Evolutionary conservation across 306 rosid species (phyloP).

Genomic region (Arachis stenosperma): DNA sequence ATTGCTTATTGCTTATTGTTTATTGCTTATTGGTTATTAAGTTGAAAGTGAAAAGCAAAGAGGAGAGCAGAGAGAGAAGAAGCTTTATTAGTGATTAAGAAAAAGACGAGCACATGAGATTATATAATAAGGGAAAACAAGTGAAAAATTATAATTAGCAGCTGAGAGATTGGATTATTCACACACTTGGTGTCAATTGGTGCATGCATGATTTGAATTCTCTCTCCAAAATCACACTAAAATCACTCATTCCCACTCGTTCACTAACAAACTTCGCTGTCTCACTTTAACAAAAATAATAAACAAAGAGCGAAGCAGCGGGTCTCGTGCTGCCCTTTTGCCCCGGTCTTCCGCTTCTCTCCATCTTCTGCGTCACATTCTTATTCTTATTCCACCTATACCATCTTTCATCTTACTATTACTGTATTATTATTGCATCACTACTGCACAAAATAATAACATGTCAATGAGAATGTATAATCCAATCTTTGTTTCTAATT

Average conservation of each 20-base stretch:
- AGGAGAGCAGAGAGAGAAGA: background rate
- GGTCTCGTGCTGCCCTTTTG: conserved; percentile 25
- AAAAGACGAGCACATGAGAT: background rate
- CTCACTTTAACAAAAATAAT: background rate
- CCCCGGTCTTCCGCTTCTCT: conserved; percentile 32
- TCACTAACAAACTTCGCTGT: conserved; percentile 29
- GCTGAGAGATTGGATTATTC: background rate
- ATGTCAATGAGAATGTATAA: no score
- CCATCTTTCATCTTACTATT: no score
- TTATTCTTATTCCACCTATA: no score
- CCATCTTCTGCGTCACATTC: no score
- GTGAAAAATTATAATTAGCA: background rate
- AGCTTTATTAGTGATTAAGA: background rate
- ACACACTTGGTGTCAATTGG: background rate
- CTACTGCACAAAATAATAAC: no score
- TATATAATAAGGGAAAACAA: conserved; percentile 8
- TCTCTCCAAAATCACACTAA: conserved; percentile 25
- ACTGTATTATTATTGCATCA: no score
- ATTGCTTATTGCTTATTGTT: background rate
- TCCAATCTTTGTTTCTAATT: no score
- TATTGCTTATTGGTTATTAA: background rate
- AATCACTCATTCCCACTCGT: conserved; percentile 52
- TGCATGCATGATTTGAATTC: conserved; percentile 1
- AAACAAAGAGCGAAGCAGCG: conserved; percentile 34
- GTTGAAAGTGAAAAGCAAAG: background rate